These are phyloP conservation scores for Crotalaria pallida DNA, from an alignment of 306 rosid species.

Conservation along the genomic window DNA sequence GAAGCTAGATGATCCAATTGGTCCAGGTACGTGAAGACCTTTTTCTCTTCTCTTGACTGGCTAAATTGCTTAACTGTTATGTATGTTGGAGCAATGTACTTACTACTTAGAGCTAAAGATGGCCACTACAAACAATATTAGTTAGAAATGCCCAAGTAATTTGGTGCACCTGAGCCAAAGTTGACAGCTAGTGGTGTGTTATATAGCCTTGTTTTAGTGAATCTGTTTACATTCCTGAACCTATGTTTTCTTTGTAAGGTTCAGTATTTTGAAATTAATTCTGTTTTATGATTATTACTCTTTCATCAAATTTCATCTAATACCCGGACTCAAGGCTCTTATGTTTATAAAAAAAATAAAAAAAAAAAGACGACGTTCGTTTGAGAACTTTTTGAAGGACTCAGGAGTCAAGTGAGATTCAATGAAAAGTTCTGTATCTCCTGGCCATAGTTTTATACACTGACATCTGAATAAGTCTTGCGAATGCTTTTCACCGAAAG, in stretches of 20 bases:
- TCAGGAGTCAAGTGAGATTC: background rate
- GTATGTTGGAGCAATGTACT: background rate
- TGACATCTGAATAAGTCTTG: background rate
- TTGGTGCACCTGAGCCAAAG: background rate
- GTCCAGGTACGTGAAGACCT: slow-evolving; percentile 55
- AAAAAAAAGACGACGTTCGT: too few species aligned
- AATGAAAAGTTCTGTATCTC: background rate
- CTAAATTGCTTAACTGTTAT: background rate
- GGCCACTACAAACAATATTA: background rate
- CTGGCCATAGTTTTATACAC: background rate
- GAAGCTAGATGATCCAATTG: slow-evolving; percentile 79
- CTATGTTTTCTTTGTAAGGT: background rate
- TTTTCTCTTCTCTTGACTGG: background rate
- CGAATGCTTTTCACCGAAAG: background rate
- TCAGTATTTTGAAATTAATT: background rate
- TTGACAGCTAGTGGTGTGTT: background rate
- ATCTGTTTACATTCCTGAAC: background rate
- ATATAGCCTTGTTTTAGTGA: background rate
- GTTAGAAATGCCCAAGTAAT: background rate
- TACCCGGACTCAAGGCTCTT: too few species aligned
- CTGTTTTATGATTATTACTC: background rate
- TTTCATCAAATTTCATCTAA: background rate
- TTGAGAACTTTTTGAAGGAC: background rate
- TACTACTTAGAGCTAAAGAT: background rate
- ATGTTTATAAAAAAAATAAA: too few species aligned